Evolutionary conservation across 768 basidiomycete species (phyloP).

Genomic region (Tulasnella sp.): DNA sequence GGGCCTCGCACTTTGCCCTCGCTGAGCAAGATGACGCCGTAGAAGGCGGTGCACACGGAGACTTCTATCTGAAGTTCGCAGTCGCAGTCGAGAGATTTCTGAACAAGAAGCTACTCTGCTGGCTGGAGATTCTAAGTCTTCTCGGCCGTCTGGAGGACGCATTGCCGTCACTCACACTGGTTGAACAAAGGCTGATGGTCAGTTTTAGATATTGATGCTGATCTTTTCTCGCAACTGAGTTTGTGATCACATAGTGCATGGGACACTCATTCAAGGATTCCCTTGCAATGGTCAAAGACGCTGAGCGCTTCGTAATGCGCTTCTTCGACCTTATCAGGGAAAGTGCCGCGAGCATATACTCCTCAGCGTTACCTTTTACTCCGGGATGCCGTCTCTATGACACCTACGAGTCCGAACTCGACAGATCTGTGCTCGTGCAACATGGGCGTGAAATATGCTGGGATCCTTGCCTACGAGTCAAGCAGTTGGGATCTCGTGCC

Average conservation of each 20-base stretch:
- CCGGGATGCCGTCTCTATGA: background rate
- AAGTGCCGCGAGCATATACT: background rate
- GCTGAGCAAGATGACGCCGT: too few species aligned
- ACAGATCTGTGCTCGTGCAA: background rate
- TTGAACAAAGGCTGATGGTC: background rate
- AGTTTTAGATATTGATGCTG: background rate
- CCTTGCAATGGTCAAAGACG: background rate
- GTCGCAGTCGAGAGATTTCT: background rate
- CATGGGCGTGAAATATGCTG: background rate
- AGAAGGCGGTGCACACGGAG: too few species aligned
- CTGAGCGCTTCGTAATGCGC: background rate
- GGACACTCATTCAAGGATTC: background rate
- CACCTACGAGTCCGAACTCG: background rate
- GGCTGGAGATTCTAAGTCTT: conserved; percentile 3
- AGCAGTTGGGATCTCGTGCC: background rate
- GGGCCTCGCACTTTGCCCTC: background rate
- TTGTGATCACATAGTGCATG: background rate
- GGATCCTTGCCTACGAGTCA: background rate
- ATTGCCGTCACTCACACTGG: background rate
- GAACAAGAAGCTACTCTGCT: conserved; percentile 2
- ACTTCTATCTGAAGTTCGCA: background rate
- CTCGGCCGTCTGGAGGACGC: background rate
- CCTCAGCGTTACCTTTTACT: conserved; percentile 1
- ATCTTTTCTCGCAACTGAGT: background rate
- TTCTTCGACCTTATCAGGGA: background rate